Conservation (phyloP, 202 grass and related monocot genomes). For the Brachypodium distachyon region DNA sequence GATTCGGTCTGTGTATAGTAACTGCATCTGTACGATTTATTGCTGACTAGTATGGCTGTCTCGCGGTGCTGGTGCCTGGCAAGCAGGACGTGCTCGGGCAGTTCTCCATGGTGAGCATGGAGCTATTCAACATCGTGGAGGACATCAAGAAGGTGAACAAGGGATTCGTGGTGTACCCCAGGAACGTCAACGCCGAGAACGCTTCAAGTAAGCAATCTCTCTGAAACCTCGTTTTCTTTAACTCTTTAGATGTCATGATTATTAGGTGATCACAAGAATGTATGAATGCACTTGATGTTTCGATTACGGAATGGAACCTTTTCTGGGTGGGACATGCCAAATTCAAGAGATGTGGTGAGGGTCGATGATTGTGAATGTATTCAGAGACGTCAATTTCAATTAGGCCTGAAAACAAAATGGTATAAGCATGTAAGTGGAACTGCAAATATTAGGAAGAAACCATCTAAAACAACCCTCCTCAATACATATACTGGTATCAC, state of each 20-base stretch:
- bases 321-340: neutral
- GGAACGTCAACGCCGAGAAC: conserved; percentile 90
- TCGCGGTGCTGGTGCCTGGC: neutral
- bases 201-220: conserved; percentile 49
- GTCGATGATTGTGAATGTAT: neutral
- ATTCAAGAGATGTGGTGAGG: neutral
- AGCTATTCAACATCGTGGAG: conserved; percentile 94
- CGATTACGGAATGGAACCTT: neutral
- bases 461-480: neutral
- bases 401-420: neutral
- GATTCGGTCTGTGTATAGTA: neutral
- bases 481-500: neutral
- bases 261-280: neutral
- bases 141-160: conserved; percentile 98
- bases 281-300: neutral
- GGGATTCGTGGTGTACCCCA: conserved; percentile 71
- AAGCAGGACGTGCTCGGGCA: conserved; percentile 95
- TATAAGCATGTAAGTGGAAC: neutral
- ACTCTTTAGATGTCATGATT: neutral
- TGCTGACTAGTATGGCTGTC: neutral
- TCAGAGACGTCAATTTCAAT: neutral
- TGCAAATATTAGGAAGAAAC: neutral
- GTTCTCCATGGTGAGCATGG: conserved; percentile 95
- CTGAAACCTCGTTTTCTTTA: neutral
- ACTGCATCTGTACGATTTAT: neutral